phyloP scores from a whole-genome alignment of 345 rosid genomes.

The Kandelia obovata region DNA sequence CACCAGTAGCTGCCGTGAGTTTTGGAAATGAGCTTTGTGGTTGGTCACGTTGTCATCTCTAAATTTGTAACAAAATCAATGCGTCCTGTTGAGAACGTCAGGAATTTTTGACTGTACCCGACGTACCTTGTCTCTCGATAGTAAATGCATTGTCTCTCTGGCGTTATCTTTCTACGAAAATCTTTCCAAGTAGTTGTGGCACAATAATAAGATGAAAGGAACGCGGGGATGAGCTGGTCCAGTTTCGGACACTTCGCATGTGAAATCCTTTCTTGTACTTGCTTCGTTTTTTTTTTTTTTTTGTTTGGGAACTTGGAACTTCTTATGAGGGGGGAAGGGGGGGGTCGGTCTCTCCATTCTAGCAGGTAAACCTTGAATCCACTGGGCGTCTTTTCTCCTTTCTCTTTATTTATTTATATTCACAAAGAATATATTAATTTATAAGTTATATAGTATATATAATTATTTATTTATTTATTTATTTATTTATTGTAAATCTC shows the following conservation, averaged over 20 bases:
- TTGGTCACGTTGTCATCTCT: neutral
- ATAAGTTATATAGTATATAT: too few species aligned
- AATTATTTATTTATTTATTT: too few species aligned
- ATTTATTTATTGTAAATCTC: too few species aligned
- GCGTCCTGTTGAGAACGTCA: neutral
- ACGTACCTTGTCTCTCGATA: neutral
- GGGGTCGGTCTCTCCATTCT: neutral
- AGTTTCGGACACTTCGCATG: neutral
- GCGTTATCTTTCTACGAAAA: neutral
- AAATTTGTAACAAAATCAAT: neutral
- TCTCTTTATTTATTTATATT: too few species aligned
- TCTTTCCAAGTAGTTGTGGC: neutral
- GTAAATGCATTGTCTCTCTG: slow-evolving; percentile 5
- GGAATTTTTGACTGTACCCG: neutral
- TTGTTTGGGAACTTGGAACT: neutral
- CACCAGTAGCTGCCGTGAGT: too few species aligned
- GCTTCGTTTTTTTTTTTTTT: too few species aligned
- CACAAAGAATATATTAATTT: too few species aligned
- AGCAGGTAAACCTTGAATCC: slow-evolving; percentile 10
- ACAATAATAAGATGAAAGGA: neutral
- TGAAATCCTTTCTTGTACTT: neutral
- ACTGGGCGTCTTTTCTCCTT: neutral
- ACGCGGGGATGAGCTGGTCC: neutral
- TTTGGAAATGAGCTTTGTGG: neutral
- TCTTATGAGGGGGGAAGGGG: neutral